Evolutionary conservation across 2,329 filamentous ascomycete species (phyloP), one percentile per base, ranked within the genome.

Genomic region (Alternaria atra): DNA sequence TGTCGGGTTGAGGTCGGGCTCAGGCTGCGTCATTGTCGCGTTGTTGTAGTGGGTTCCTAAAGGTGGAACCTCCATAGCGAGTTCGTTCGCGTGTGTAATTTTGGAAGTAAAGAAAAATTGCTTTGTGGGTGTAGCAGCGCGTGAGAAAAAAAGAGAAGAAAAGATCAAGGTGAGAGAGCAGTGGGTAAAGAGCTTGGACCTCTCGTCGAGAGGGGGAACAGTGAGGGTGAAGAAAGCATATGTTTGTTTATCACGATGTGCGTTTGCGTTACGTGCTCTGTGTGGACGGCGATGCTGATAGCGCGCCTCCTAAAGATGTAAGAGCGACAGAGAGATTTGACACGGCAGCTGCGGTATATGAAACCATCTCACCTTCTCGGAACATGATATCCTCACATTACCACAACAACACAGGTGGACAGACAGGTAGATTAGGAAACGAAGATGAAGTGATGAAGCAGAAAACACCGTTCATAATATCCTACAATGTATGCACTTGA

Each of bases 401-500:
- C 23, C 51, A 23, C 39, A 6, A 52, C n/a, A 34, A 25, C 35
- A 42, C 25, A 3, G 2, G 8, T 17, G 9, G 4, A 42, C n/a
- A 13, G 12, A 25, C 15, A 40, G 2, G 1, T 2, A 25, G 1
- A 40, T 30, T 13, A 37, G 42, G 35, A 52, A 37, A 37, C 15
- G 15, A 37, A n/a, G n/a, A 4, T 15, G 35, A 32, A 25, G 32
- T 42, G 5, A 6, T 20, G 6, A 42, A 42, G 39, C 57, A 55
- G 46, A 51, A 58, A 62, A 62, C 58, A 64, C 55, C 58, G 35
- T 62, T 59, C 61, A 58, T 68, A 58, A 62, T 68, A 68, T 68
- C 65, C 65, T 66, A 66, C 63, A 67, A 35, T 61, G 52, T 59
- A 64, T 67, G 65, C 65, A 66, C 58, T 53, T 52, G 53, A 54